phyloP scores from a whole-genome alignment of 2,329 filamentous ascomycete genomes.

The Verticillium longisporum region DNA sequence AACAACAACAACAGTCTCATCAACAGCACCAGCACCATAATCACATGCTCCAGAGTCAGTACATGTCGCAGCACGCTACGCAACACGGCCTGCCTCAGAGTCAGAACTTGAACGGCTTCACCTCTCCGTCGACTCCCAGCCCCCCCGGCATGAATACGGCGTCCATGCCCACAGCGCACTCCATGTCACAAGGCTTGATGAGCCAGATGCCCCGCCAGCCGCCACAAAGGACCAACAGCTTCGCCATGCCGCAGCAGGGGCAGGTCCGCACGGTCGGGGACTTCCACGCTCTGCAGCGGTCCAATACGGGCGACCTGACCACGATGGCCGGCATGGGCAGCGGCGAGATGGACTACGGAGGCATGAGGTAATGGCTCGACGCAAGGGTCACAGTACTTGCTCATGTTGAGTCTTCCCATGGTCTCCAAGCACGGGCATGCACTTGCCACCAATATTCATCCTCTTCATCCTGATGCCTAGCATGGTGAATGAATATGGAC shows the following conservation, averaged over 20 bases:
- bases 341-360: conserved; percentile 11
- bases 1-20: conserved; percentile 11
- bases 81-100: conserved; percentile 19
- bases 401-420: not conserved
- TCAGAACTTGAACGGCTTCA: conserved; percentile 9
- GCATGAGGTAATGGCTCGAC: conserved; percentile 2
- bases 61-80: conserved; percentile 21
- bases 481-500: not conserved
- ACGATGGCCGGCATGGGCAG: conserved; percentile 6
- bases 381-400: not conserved
- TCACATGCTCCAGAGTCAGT: conserved; percentile 22
- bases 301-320: conserved; percentile 20
- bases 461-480: not conserved
- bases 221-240: conserved; percentile 31
- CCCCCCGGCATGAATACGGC: conserved; percentile 11
- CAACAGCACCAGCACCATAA: conserved; percentile 16
- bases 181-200: conserved; percentile 16
- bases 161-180: conserved; percentile 17
- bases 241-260: conserved; percentile 27
- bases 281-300: conserved; percentile 42
- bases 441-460: not conserved
- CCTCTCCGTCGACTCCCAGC: conserved; percentile 4
- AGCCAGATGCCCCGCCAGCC: conserved; percentile 22
- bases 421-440: not conserved
- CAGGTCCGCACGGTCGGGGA: conserved; percentile 38